These are phyloP conservation scores for Albifimbria verrucaria DNA, from an alignment of 2,329 filamentous ascomycete genomes.

Conservation along the genomic window DNA sequence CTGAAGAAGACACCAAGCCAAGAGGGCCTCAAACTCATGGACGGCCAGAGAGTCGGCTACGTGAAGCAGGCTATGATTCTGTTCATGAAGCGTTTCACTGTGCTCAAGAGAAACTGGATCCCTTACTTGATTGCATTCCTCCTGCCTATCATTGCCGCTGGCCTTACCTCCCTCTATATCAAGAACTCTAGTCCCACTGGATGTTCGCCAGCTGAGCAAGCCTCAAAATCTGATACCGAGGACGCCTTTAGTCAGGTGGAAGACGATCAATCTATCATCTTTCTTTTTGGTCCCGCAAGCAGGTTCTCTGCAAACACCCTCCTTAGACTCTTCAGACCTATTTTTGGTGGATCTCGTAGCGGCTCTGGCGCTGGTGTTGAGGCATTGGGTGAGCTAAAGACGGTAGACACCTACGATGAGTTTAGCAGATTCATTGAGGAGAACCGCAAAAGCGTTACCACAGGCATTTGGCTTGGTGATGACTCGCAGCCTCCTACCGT, in stretches of 20 bases:
- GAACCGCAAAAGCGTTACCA: slow-evolving; percentile 66
- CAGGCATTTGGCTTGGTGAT: slow-evolving; percentile 74
- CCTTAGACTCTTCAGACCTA: slow-evolving; percentile 34
- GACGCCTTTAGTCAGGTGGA: slow-evolving; percentile 35
- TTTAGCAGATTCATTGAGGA: slow-evolving; percentile 65
- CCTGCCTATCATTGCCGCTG: slow-evolving; percentile 76
- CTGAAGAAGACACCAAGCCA: slow-evolving; percentile 11
- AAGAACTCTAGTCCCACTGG: slow-evolving; percentile 47
- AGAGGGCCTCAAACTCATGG: slow-evolving; percentile 52
- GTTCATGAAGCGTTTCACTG: slow-evolving; percentile 72
- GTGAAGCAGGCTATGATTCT: slow-evolving; percentile 69
- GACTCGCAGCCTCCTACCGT: slow-evolving; percentile 58
- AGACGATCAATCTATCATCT: slow-evolving; percentile 16
- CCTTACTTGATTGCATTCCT: slow-evolving; percentile 72
- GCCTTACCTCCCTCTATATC: slow-evolving; percentile 75
- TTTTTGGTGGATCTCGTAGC: slow-evolving; percentile 28
- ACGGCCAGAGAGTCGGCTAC: slow-evolving; percentile 68
- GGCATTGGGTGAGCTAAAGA: slow-evolving; percentile 33
- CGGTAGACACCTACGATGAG: slow-evolving; percentile 61
- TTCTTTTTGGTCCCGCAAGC: slow-evolving; percentile 32
- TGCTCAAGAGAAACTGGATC: slow-evolving; percentile 75
- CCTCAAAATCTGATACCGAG: slow-evolving; percentile 37
- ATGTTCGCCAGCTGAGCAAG: slow-evolving; percentile 49
- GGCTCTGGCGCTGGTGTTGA: slow-evolving; percentile 12
- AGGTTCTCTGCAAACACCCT: slow-evolving; percentile 31